Percentiles rank a stretch among this genome's conserved stretches.
phyloP scores from a whole-genome alignment of 257 asterid genomes.

The Solanum gracilifrons region DNA sequence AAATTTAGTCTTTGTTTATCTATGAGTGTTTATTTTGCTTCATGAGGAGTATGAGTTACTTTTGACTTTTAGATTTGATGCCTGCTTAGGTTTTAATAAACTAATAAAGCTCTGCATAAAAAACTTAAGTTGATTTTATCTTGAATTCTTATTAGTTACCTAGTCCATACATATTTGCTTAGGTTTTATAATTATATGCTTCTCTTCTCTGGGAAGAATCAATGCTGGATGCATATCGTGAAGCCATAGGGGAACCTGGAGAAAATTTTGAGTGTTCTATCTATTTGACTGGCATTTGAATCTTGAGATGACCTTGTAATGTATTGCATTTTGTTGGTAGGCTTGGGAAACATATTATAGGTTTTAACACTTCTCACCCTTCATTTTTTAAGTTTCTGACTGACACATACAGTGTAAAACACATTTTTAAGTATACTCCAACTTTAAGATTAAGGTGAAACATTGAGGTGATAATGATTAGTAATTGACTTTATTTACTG shows the following conservation, averaged over 20 bases:
- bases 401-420: neutral
- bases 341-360: too few relatives aligned
- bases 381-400: neutral
- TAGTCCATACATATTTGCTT: neutral
- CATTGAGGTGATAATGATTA: neutral
- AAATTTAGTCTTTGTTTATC: neutral
- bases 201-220: neutral
- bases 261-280: neutral
- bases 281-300: neutral
- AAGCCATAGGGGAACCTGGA: neutral
- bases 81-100: neutral
- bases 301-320: neutral
- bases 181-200: neutral
- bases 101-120: neutral
- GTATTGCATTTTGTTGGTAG: neutral
- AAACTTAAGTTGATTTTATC: neutral
- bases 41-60: neutral
- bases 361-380: neutral
- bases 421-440: neutral
- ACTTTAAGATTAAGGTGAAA: neutral
- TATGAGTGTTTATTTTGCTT: neutral
- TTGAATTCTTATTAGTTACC: neutral
- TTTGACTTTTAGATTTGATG: neutral
- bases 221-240: neutral
- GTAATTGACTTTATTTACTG: neutral